phyloP scores from a whole-genome alignment of 202 grass and related monocot genomes.

The Panicum virgatum region DNA sequence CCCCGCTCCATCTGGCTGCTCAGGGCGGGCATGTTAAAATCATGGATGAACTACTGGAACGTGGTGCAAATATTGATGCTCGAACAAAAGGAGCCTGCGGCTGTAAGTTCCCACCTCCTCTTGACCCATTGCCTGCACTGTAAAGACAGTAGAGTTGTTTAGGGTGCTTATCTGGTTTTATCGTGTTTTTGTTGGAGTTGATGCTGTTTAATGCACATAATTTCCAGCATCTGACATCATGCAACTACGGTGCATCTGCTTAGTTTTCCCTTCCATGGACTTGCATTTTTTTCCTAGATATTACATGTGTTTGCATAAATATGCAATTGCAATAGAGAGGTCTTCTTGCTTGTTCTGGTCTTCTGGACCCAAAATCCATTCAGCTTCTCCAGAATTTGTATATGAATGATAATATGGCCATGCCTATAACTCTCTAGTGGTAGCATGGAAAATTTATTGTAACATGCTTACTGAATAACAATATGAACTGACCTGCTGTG shows the following conservation, averaged over 20 bases:
- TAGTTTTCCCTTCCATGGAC: background rate
- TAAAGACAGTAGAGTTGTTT: background rate
- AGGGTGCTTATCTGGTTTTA: background rate
- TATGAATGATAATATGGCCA: background rate
- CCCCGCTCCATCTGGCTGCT: slow-evolving; percentile 86
- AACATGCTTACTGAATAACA: background rate
- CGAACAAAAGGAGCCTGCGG: slow-evolving; percentile 94
- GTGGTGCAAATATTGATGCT: slow-evolving; percentile 95
- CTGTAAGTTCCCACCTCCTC: slow-evolving; percentile 60
- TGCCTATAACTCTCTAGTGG: background rate
- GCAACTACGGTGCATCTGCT: background rate
- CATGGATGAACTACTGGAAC: slow-evolving; percentile 93
- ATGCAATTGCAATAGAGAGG: background rate
- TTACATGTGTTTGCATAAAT: background rate
- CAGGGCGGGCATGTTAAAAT: slow-evolving; percentile 88
- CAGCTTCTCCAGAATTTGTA: background rate
- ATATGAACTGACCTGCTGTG: background rate
- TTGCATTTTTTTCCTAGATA: background rate
- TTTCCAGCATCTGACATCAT: background rate
- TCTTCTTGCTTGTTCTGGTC: background rate
- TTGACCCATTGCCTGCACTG: background rate
- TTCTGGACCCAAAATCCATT: background rate
- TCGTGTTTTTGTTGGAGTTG: background rate
- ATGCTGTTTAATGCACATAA: background rate
- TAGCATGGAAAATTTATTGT: background rate